These are phyloP conservation scores for Yarrowia osloensis DNA, from an alignment of 805 yeast genomes.

Conservation along the genomic window DNA sequence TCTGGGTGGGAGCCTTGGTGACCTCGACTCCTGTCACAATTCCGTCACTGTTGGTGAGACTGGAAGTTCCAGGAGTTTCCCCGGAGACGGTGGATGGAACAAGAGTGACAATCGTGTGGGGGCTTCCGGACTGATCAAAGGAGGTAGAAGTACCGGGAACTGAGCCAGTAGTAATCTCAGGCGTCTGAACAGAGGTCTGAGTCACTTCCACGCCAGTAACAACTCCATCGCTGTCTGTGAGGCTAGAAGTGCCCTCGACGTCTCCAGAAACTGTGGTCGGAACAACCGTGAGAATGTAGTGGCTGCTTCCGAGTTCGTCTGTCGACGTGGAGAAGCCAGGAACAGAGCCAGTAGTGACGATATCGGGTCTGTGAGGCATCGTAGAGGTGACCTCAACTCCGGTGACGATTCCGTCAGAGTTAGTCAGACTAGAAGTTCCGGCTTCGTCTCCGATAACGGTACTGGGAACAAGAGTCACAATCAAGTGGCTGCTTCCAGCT, in stretches of 20 bases:
- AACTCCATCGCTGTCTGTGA: background rate
- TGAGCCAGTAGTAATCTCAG: background rate
- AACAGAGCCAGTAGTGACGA: background rate
- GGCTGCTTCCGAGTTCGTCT: background rate
- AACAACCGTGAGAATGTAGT: background rate
- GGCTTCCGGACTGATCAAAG: background rate
- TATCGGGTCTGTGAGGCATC: background rate
- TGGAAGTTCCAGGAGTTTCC: background rate
- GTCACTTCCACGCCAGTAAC: background rate
- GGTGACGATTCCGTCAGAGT: background rate
- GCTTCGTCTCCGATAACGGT: background rate
- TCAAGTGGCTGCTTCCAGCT: background rate
- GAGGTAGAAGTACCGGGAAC: background rate
- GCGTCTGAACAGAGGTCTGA: background rate
- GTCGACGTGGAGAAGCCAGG: background rate
- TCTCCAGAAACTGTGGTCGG: background rate
- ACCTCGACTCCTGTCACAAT: background rate
- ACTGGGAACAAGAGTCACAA: background rate
- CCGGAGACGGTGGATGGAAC: background rate
- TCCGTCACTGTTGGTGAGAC: background rate
- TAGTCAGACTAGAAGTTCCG: background rate
- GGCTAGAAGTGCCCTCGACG: background rate
- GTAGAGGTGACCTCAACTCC: background rate
- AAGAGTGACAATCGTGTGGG: background rate
- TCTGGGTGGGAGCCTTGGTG: background rate